Conservation (phyloP, 2,329 filamentous ascomycete species). For the Aspergillus texensis region DNA sequence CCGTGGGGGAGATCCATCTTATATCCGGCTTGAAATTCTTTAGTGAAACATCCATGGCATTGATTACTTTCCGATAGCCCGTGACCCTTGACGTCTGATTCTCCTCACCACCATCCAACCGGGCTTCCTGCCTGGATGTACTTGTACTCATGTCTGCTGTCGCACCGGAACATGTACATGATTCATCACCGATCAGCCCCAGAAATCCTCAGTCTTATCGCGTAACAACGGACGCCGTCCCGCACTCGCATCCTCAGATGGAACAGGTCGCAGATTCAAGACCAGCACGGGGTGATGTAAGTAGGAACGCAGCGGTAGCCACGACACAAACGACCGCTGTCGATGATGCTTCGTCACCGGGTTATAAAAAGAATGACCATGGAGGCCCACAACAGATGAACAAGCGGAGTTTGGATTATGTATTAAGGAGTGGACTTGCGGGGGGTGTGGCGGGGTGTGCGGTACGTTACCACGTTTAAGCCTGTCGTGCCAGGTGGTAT, state of each 20-base stretch:
- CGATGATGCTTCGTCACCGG: conserved; percentile 19
- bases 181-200: conserved; percentile 16
- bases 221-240: conserved; percentile 19
- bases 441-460: conserved; percentile 91
- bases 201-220: conserved; percentile 12
- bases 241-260: conserved; percentile 31
- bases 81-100: conserved; percentile 23
- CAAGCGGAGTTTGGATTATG: conserved; percentile 79
- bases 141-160: conserved; percentile 29
- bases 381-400: conserved; percentile 51
- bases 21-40: neutral
- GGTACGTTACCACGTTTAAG: conserved; percentile 57
- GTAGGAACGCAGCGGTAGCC: conserved; percentile 17
- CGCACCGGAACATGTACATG: conserved; percentile 33
- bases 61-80: conserved; percentile 33
- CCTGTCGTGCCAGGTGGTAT: neutral
- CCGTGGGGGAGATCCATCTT: conserved; percentile 8
- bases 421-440: conserved; percentile 79
- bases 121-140: conserved; percentile 8
- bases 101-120: conserved; percentile 17
- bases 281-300: conserved; percentile 23
- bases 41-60: conserved; percentile 23
- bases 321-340: conserved; percentile 18
- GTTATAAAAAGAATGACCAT: conserved; percentile 17
- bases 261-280: conserved; percentile 32